Conservation (phyloP, 1,139 yeast species). For the Pichia sp. region DNA sequence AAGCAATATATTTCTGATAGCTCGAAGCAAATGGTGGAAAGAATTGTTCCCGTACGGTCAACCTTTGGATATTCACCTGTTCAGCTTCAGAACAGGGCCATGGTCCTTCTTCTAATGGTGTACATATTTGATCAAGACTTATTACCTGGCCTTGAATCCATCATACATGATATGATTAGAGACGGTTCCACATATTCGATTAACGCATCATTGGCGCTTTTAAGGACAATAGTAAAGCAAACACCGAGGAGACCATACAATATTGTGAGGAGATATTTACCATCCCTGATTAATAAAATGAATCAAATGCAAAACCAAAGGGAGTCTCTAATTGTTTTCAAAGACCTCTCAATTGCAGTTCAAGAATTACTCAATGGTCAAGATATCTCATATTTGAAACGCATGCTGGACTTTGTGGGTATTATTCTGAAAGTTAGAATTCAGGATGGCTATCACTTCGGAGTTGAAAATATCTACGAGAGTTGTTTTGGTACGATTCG, state of each 20-base stretch:
- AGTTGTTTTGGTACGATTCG: conserved; percentile 2
- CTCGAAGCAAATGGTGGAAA: conserved; percentile 21
- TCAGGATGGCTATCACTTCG: background rate
- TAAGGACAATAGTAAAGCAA: conserved; percentile 7
- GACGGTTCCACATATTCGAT: conserved; percentile 9
- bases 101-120: conserved; percentile 23
- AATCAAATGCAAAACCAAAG: conserved; percentile 10
- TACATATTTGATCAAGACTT: conserved; percentile 24
- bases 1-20: conserved; percentile 12
- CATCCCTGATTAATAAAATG: conserved; percentile 12
- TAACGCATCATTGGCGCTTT: conserved; percentile 9
- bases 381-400: conserved; percentile 10
- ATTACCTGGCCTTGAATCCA: conserved; percentile 15
- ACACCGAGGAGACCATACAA: conserved; percentile 17
- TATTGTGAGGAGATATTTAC: conserved; percentile 15
- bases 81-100: conserved; percentile 24
- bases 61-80: conserved; percentile 19
- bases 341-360: conserved; percentile 6
- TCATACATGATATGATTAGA: conserved; percentile 18
- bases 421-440: conserved; percentile 8
- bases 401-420: conserved; percentile 11
- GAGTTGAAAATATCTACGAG: background rate
- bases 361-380: conserved; percentile 10
- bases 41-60: conserved; percentile 27
- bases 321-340: conserved; percentile 3